A percentile compares a stretch with the other conserved stretches of the same genome.
phyloP scores from a whole-genome alignment of 176 grass and related monocot species.

The Bothriochloa decipiens region DNA sequence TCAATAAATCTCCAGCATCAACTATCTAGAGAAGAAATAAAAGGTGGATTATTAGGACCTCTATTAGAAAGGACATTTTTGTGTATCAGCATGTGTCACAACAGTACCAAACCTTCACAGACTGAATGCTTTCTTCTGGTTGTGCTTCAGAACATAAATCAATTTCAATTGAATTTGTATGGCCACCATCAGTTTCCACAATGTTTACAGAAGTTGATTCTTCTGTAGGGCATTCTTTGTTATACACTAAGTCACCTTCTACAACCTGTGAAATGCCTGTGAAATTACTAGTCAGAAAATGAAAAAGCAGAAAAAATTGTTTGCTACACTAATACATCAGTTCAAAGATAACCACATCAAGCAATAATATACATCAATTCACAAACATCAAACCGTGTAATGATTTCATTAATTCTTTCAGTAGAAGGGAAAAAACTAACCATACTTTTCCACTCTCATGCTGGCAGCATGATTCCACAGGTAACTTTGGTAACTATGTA shows the following conservation, averaged over 20 bases:
- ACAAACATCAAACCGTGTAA: slow-evolving; percentile 39
- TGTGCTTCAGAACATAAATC: slow-evolving; percentile 66
- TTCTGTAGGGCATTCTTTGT: slow-evolving; percentile 62
- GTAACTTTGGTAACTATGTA: slow-evolving; percentile 98
- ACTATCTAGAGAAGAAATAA: slow-evolving; percentile 58
- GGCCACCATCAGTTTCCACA: slow-evolving; percentile 56
- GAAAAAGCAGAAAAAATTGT: slow-evolving; percentile 5
- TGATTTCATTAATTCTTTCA: slow-evolving; percentile 30
- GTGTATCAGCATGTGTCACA: slow-evolving; percentile 1
- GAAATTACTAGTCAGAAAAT: slow-evolving; percentile 36
- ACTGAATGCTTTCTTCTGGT: slow-evolving; percentile 75
- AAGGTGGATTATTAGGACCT: slow-evolving; percentile 4
- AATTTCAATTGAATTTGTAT: slow-evolving; percentile 52
- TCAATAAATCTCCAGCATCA: slow-evolving; percentile 77
- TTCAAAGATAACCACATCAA: neutral
- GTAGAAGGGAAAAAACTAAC: slow-evolving; percentile 58
- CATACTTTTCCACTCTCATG: slow-evolving; percentile 93
- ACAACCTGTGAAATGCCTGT: slow-evolving; percentile 87
- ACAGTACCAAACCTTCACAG: slow-evolving; percentile 69
- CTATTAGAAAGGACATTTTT: slow-evolving; percentile 7
- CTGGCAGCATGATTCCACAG: slow-evolving; percentile 98
- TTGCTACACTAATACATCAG: neutral
- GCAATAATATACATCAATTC: slow-evolving; percentile 12
- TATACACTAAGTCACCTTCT: slow-evolving; percentile 86
- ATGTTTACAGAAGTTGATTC: slow-evolving; percentile 48